These are phyloP conservation scores for Sordaria brevicollis DNA, from an alignment of 495 filamentous ascomycete species.

Conservation along the genomic window DNA sequence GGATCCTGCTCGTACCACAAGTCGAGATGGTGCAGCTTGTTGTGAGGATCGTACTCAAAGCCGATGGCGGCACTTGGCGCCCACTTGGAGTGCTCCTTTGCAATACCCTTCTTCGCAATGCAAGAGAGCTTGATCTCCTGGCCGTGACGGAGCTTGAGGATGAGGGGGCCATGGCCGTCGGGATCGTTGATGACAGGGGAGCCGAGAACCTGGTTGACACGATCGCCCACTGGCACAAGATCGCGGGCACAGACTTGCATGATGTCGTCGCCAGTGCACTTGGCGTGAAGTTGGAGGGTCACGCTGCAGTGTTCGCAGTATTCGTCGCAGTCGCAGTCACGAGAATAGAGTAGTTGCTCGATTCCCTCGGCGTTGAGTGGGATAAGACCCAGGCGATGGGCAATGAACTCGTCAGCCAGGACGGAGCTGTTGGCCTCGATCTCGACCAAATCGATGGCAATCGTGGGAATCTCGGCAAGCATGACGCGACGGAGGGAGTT, in stretches of 20 bases:
- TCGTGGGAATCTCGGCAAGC: constrained; percentile 87
- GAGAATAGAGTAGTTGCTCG: constrained; percentile 75
- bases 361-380: constrained; percentile 77
- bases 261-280: constrained; percentile 68
- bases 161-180: constrained; percentile 67
- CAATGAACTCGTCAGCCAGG: constrained; percentile 89
- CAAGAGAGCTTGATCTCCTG: constrained; percentile 85
- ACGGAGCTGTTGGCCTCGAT: constrained; percentile 89
- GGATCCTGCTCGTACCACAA: constrained; percentile 90
- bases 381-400: constrained; percentile 84
- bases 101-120: constrained; percentile 95
- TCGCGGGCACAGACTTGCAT: constrained; percentile 90
- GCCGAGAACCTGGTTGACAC: constrained; percentile 49
- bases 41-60: constrained; percentile 97
- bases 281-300: constrained; percentile 67
- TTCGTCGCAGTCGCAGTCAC: constrained; percentile 92
- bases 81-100: constrained; percentile 99
- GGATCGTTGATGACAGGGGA: constrained; percentile 81
- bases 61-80: constrained; percentile 81
- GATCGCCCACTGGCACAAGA: constrained; percentile 60
- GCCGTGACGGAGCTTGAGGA: constrained; percentile 77
- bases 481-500: constrained; percentile 90
- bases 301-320: constrained; percentile 87
- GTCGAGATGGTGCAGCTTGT: constrained; percentile 79
- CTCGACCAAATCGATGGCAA: constrained; percentile 92